A percentile compares a stretch with the other conserved stretches of the same genome.
These are phyloP conservation scores for Acacia confusa DNA, from an alignment of 306 rosid genomes.

Conservation along the genomic window DNA sequence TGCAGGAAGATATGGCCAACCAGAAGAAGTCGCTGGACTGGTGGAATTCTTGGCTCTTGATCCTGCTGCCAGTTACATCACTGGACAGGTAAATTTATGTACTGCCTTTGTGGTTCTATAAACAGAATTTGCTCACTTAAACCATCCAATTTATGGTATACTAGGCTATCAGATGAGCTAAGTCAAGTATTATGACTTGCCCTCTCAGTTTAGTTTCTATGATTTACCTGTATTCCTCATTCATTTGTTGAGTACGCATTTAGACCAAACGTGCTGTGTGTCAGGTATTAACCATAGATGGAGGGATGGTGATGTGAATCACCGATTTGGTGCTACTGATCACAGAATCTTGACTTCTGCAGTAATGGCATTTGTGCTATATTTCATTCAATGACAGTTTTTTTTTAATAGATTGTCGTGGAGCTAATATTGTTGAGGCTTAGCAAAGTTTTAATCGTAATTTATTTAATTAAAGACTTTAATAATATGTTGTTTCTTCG, in stretches of 20 bases:
- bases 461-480: not conserved
- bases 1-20: constrained; percentile 83
- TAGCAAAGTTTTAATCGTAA: not conserved
- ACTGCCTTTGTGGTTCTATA: not conserved
- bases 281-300: constrained; percentile 79
- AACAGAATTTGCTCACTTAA: not conserved
- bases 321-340: constrained; percentile 11
- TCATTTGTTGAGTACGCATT: not conserved
- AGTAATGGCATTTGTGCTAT: not conserved
- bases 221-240: not conserved
- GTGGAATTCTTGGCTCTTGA: constrained; percentile 84
- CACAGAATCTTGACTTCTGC: constrained; percentile 24
- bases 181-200: not conserved
- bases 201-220: not conserved
- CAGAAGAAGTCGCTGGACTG: constrained; percentile 91
- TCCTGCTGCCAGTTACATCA: constrained; percentile 80
- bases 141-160: not conserved
- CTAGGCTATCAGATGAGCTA: not conserved
- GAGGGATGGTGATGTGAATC: constrained; percentile 74
- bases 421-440: not conserved
- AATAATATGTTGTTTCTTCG: not conserved
- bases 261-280: constrained; percentile 25
- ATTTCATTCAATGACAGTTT: constrained; percentile 21
- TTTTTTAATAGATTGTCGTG: not conserved
- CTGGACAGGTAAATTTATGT: constrained; percentile 66